A percentile compares a stretch with the other conserved stretches of the same genome.
Evolutionary conservation across 176 grass and related monocot species (phyloP).

Genomic region (Echinochloa phyllopogon): DNA sequence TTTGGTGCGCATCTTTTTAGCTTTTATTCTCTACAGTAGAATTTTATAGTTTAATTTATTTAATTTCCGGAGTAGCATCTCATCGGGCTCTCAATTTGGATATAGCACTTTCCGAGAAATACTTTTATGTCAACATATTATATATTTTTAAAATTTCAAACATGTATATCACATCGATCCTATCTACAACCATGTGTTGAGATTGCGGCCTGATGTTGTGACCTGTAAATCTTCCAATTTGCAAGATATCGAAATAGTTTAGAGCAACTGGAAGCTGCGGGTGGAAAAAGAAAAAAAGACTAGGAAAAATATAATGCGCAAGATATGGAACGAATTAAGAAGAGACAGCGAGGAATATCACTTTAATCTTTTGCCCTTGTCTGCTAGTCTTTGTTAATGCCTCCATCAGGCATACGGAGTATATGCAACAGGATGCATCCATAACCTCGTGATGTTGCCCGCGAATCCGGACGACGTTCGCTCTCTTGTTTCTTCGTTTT

Average conservation of each 20-base stretch:
- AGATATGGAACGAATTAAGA: not conserved
- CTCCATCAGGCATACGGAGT: not conserved
- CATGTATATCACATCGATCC: not conserved
- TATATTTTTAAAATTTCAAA: not conserved
- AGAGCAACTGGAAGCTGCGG: not conserved
- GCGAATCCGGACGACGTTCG: not conserved
- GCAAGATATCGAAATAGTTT: not conserved
- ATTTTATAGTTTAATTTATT: too few relatives aligned
- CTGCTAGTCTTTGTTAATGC: not conserved
- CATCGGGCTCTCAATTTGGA: not conserved
- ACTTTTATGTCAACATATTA: not conserved
- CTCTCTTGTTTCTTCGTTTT: too few relatives aligned
- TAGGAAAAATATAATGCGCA: not conserved
- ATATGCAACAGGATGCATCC: not conserved
- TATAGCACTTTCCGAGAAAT: not conserved
- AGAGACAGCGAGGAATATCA: not conserved
- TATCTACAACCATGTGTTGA: not conserved
- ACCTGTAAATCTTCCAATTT: constrained; percentile 8
- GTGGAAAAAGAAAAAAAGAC: not conserved
- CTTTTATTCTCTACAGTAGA: not conserved
- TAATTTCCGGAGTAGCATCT: not conserved
- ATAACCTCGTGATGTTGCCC: not conserved
- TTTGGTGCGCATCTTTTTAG: not conserved
- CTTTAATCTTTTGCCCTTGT: not conserved
- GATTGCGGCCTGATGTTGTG: not conserved